Evolutionary conservation across 352 stramenopile species (phyloP).

Genomic region (Phytophthora rubi): DNA sequence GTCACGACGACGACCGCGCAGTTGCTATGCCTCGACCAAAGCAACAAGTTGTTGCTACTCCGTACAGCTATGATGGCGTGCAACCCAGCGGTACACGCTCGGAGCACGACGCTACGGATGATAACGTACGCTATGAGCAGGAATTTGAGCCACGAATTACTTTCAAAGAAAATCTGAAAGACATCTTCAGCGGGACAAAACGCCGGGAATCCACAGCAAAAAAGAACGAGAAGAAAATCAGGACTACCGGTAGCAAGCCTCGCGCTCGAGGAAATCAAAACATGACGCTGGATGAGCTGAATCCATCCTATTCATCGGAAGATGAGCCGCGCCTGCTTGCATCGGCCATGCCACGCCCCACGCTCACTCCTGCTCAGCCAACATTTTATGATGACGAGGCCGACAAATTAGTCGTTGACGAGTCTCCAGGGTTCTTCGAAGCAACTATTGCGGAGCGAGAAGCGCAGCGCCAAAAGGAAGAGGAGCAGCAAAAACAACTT

Average conservation of each 20-base stretch:
- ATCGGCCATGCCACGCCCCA: constrained; percentile 22
- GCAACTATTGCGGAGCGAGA: constrained; percentile 28
- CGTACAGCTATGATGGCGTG: constrained; percentile 17
- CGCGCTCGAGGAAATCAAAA: constrained; percentile 22
- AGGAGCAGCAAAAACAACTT: constrained; percentile 33
- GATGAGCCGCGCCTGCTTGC: constrained; percentile 22
- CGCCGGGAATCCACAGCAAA: constrained; percentile 29
- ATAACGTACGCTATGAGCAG: not conserved
- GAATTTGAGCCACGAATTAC: constrained; percentile 32
- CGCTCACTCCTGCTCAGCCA: constrained; percentile 9
- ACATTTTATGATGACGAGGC: constrained; percentile 58
- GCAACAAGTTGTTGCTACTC: constrained; percentile 2
- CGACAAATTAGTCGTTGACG: constrained; percentile 65
- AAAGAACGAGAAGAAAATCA: constrained; percentile 12
- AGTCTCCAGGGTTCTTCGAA: constrained; percentile 69
- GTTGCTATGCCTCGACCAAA: constrained; percentile 39
- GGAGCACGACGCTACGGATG: not conserved
- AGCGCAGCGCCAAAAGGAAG: constrained; percentile 33
- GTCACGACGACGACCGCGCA: constrained; percentile 32
- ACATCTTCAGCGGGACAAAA: constrained; percentile 41
- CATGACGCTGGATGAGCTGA: constrained; percentile 47
- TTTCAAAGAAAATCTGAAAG: constrained; percentile 46
- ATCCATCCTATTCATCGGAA: constrained; percentile 36
- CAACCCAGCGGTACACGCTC: constrained; percentile 9
- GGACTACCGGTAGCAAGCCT: constrained; percentile 12